Evolutionary conservation across 2,329 filamentous ascomycete genomes (phyloP), one percentile per base, ranked within the genome.

Genomic region (Xylogone sp.): DNA sequence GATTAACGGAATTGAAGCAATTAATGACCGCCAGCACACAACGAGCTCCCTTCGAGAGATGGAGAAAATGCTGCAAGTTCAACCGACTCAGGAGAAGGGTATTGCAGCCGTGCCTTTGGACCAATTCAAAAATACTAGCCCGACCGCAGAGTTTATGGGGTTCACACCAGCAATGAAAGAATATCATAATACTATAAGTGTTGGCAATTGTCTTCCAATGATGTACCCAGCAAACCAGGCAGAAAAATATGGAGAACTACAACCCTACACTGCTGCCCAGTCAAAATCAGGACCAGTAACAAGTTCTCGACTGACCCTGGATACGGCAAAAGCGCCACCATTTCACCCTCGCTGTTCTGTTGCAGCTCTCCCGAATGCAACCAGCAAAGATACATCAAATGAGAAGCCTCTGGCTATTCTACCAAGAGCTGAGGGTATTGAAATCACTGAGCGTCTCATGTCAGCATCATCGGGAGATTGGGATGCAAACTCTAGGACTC

Each of bases 1-100:
- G 57, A 81, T 84, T 55, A 81, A 85, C 52, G 79, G 81, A 57
- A 73, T 71, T 54, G 66, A 71, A 29, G 75, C 81, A 63, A 71
- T 76, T 53, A 60, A 67, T 21, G 71, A 74, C 43, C 72, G 69
- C 3, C 61, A 69, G 31, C 62, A 69, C 31, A 62, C 81, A 52
- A n/a, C 66, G 69, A n/a, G 65, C 69, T 20, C 59, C 62, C 16
- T 61, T 65, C 42, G 52, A 55, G 2, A 55, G 27, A 51, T 65
- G 44, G 56, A 65, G 44, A 22, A 46, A 21, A 57, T 57, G 46
- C 53, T 63, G 16, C 51, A 56, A 13, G 27, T 46, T 42, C 59
- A 63, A 45, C 34, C 57, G 43, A 48, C 39, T 22, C 56, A 59
- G 10, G 60, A 59, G 39, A 16, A 27, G 20, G 44, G 39, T 18